Conservation (phyloP, 208 protist genomes). For the Acanthamoeba royreba region DNA sequence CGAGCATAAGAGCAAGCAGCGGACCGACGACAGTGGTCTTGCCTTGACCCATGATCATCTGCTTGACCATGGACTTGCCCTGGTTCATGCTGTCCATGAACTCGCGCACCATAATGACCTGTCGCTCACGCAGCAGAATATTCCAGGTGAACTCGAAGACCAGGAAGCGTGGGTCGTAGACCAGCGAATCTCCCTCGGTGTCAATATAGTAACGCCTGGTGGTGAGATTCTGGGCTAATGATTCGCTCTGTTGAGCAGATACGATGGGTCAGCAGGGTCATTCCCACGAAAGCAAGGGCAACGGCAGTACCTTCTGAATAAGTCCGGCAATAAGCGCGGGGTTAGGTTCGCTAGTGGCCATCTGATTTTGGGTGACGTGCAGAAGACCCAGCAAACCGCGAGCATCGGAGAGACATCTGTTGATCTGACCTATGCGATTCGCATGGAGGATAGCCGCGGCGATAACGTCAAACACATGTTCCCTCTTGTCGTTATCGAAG, state of each 20-base stretch:
- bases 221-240: conserved; percentile 31
- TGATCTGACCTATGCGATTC: conserved; percentile 50
- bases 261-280: neutral
- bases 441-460: conserved; percentile 26
- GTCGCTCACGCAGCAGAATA: conserved; percentile 88
- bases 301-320: conserved; percentile 18
- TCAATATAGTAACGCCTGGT: conserved; percentile 43
- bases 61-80: conserved; percentile 86
- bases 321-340: conserved; percentile 28
- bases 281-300: neutral
- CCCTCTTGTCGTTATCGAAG: conserved; percentile 9
- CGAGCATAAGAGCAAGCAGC: conserved; percentile 90
- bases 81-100: conserved; percentile 80
- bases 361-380: neutral
- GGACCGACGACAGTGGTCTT: conserved; percentile 93
- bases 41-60: conserved; percentile 95
- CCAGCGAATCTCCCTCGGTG: neutral
- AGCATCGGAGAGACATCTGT: conserved; percentile 39
- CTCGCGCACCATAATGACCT: conserved; percentile 91
- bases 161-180: conserved; percentile 81
- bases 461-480: conserved; percentile 45
- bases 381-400: conserved; percentile 12
- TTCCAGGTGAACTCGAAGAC: conserved; percentile 92
- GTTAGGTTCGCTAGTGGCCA: neutral
- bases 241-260: neutral